These are phyloP conservation scores for Boletus reticulatus DNA, from an alignment of 768 basidiomycete genomes.

Conservation along the genomic window DNA sequence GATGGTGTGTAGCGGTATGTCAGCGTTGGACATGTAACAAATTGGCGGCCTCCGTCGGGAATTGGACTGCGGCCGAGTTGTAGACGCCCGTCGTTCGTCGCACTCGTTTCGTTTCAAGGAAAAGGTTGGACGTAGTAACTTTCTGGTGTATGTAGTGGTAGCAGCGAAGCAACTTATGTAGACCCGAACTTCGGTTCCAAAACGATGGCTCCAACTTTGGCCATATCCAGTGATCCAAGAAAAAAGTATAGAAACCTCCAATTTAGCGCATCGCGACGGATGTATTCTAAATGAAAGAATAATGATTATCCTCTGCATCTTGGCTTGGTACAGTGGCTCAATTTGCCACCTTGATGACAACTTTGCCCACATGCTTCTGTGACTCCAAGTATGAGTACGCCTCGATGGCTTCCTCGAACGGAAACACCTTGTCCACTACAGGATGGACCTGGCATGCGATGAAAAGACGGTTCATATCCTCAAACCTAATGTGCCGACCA, in stretches of 20 bases:
- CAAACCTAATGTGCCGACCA: constrained; percentile 37
- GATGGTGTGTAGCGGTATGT: constrained; percentile 67
- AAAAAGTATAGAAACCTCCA: too few species aligned
- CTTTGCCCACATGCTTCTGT: constrained; percentile 61
- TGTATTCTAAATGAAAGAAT: not conserved
- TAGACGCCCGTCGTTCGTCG: constrained; percentile 1
- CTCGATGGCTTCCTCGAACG: constrained; percentile 49
- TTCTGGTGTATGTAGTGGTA: not conserved
- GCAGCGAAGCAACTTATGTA: not conserved
- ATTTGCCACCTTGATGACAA: constrained; percentile 45
- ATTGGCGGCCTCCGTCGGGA: not conserved
- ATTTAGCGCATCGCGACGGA: not conserved
- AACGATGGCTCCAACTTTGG: too few species aligned
- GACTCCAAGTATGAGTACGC: constrained; percentile 54
- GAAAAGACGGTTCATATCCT: constrained; percentile 51
- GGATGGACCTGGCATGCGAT: constrained; percentile 45
- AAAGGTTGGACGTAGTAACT: too few species aligned
- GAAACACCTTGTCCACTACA: constrained; percentile 55
- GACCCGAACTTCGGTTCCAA: not conserved
- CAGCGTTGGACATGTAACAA: constrained; percentile 41
- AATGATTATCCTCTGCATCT: not conserved
- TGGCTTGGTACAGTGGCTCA: not conserved
- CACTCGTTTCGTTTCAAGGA: too few species aligned
- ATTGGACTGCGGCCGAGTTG: not conserved
- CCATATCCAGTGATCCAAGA: too few species aligned